phyloP scores from a whole-genome alignment of 176 grass and related monocot species.

The Dendrocalamus sinicus region DNA sequence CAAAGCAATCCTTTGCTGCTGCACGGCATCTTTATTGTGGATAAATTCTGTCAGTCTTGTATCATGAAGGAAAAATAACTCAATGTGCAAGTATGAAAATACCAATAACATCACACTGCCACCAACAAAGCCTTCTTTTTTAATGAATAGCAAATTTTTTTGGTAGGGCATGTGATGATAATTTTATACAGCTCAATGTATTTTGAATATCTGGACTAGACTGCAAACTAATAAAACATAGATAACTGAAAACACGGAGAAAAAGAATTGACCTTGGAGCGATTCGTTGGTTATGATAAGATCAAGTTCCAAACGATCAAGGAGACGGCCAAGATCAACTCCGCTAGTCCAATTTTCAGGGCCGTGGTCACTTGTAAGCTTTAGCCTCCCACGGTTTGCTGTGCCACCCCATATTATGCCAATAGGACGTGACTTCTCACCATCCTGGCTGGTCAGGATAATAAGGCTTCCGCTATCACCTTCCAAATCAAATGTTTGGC shows the following conservation, averaged over 20 bases:
- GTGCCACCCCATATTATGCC: slow-evolving; percentile 98
- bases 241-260: background rate
- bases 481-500: slow-evolving; percentile 94
- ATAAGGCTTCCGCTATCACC: slow-evolving; percentile 95
- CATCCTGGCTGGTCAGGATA: slow-evolving; percentile 71
- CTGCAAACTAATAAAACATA: background rate
- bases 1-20: slow-evolving; percentile 74
- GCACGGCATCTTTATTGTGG: slow-evolving; percentile 67
- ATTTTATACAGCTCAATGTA: background rate
- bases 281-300: slow-evolving; percentile 75
- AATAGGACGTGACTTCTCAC: slow-evolving; percentile 77
- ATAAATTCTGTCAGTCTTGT: slow-evolving; percentile 40
- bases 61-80: slow-evolving; percentile 20
- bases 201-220: background rate
- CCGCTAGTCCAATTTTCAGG: slow-evolving; percentile 97
- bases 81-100: slow-evolving; percentile 4
- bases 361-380: slow-evolving; percentile 80
- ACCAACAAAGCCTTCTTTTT: background rate
- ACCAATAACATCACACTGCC: background rate
- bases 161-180: background rate
- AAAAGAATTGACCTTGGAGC: slow-evolving; percentile 62
- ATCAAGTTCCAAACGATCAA: slow-evolving; percentile 91
- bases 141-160: background rate
- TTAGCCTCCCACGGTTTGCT: slow-evolving; percentile 85
- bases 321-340: slow-evolving; percentile 92